phyloP scores from a whole-genome alignment of 495 filamentous ascomycete genomes.

The Aspergillus steynii region DNA sequence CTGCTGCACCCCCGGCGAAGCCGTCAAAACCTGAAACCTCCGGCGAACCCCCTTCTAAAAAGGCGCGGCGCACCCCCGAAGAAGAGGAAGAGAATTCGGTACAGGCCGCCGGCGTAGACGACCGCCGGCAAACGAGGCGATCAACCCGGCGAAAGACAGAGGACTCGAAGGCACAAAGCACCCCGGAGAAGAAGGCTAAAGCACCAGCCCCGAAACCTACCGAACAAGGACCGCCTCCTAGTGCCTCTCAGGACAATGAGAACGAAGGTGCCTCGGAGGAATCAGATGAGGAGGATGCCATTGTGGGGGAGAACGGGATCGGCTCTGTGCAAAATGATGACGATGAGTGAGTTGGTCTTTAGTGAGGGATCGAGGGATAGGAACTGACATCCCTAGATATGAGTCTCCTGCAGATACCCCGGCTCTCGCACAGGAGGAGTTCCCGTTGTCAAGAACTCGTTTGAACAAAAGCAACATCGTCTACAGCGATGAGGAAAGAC shows the following conservation, averaged over 20 bases:
- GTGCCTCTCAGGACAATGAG: slow-evolving; percentile 3
- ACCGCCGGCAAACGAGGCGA: slow-evolving; percentile 21
- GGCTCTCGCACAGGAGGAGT: slow-evolving; percentile 35
- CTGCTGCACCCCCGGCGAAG: slow-evolving; percentile 17
- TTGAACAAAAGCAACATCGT: slow-evolving; percentile 42
- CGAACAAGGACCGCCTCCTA: background rate
- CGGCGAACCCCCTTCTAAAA: slow-evolving; percentile 40
- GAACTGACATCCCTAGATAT: slow-evolving; percentile 27
- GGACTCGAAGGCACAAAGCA: slow-evolving; percentile 15
- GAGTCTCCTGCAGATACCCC: slow-evolving; percentile 37
- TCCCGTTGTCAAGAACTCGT: slow-evolving; percentile 43
- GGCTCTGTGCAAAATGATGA: slow-evolving; percentile 30
- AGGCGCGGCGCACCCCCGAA: slow-evolving; percentile 31
- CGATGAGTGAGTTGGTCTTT: slow-evolving; percentile 25
- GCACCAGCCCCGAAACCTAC: slow-evolving; percentile 3
- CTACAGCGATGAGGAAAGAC: slow-evolving; percentile 39
- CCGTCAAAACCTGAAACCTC: slow-evolving; percentile 18
- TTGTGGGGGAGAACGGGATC: slow-evolving; percentile 25
- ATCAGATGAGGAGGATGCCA: slow-evolving; percentile 19
- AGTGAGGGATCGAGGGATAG: background rate
- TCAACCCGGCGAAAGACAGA: slow-evolving; percentile 28
- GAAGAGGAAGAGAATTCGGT: slow-evolving; percentile 11
- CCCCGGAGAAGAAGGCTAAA: slow-evolving; percentile 9
- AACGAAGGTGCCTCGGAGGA: slow-evolving; percentile 13
- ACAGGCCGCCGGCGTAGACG: slow-evolving; percentile 13